Conservation (phyloP, 139 green algal species). For the Axilococcus clingmanii region DNA sequence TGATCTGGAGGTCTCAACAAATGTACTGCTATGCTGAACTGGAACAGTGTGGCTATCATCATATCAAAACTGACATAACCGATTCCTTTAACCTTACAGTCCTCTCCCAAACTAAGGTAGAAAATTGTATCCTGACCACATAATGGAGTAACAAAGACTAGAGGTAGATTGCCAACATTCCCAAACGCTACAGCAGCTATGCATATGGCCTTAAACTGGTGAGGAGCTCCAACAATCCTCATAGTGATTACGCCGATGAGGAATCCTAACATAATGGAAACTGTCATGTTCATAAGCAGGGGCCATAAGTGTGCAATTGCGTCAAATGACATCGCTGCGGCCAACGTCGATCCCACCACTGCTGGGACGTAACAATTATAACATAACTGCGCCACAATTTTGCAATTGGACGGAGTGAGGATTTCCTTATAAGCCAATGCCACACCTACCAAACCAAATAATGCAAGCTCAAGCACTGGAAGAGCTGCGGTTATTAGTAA, state of each 20-base stretch:
- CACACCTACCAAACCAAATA: slow-evolving; percentile 10
- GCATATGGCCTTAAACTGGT: neutral
- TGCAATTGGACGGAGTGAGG: slow-evolving; percentile 2
- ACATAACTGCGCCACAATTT: slow-evolving; percentile 5
- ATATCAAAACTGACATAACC: slow-evolving; percentile 22
- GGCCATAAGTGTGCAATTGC: slow-evolving; percentile 21
- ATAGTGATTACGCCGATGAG: slow-evolving; percentile 3
- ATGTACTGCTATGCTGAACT: slow-evolving; percentile 24
- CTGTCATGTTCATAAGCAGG: slow-evolving; percentile 19
- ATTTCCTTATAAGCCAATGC: slow-evolving; percentile 7
- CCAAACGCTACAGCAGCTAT: slow-evolving; percentile 7
- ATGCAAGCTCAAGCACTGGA: slow-evolving; percentile 10
- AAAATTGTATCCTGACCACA: slow-evolving; percentile 22
- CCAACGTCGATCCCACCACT: slow-evolving; percentile 18
- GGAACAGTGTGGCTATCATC: slow-evolving; percentile 12
- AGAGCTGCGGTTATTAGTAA: slow-evolving; percentile 10
- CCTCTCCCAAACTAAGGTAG: slow-evolving; percentile 9
- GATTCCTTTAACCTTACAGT: slow-evolving; percentile 10
- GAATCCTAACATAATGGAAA: slow-evolving; percentile 11
- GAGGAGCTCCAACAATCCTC: slow-evolving; percentile 1
- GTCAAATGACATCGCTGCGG: slow-evolving; percentile 3
- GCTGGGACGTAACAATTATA: slow-evolving; percentile 16
- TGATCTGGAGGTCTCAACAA: no score
- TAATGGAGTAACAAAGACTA: slow-evolving; percentile 20
- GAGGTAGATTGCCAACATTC: slow-evolving; percentile 25